phyloP scores from a whole-genome alignment of 768 basidiomycete genomes.

The Rhizopogon rudus region DNA sequence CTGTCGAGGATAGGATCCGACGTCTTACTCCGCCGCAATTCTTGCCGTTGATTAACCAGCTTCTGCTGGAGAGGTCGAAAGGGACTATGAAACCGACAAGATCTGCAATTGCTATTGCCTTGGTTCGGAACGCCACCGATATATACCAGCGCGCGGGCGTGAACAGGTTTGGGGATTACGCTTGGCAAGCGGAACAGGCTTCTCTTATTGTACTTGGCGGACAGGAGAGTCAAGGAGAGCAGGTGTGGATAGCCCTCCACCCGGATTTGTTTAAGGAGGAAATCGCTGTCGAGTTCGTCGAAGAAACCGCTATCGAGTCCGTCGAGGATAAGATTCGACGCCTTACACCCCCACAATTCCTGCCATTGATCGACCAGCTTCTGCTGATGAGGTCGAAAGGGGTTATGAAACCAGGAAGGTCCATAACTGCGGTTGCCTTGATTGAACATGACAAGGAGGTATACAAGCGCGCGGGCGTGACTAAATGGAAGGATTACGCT shows the following conservation, averaged over 20 bases:
- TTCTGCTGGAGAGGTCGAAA: conserved; percentile 20
- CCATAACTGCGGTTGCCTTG: conserved; percentile 33
- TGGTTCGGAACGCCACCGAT: conserved; percentile 24
- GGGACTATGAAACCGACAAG: conserved; percentile 32
- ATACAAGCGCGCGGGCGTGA: conserved; percentile 22
- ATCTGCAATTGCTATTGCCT: conserved; percentile 31
- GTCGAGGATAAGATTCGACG: conserved; percentile 5
- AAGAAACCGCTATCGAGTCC: no score
- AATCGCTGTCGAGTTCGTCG: not conserved
- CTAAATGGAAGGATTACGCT: conserved; percentile 21
- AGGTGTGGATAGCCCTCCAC: conserved; percentile 25
- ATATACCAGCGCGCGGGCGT: conserved; percentile 22
- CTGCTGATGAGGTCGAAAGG: conserved; percentile 26
- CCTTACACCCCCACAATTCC: conserved; percentile 24
- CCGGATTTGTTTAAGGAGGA: conserved; percentile 15
- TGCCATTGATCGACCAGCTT: conserved; percentile 19
- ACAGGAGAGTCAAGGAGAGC: not conserved
- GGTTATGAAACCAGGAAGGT: conserved; percentile 29
- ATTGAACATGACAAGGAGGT: conserved; percentile 18
- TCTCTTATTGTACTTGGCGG: conserved; percentile 26
- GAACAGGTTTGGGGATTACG: conserved; percentile 22
- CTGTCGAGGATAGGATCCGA: conserved; percentile 6
- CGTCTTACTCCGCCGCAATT: conserved; percentile 24
- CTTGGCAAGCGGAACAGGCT: conserved; percentile 18
- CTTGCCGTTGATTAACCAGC: conserved; percentile 18